Evolutionary conservation across 108 stramenopile genomes (phyloP), one percentile per base, ranked within the genome.

Genomic region (Nannochloropsis salina): DNA sequence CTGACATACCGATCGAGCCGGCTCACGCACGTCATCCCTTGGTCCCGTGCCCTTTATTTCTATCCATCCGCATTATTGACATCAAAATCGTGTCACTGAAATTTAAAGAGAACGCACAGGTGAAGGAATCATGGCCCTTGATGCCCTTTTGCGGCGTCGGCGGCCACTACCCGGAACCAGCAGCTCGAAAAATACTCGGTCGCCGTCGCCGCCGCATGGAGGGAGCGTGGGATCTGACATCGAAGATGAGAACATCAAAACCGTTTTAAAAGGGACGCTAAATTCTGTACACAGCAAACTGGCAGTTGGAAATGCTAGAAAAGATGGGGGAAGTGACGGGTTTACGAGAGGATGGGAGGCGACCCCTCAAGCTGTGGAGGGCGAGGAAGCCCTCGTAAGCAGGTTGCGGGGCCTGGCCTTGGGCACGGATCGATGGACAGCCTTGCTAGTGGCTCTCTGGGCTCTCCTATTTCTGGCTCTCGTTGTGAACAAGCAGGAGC

Each of bases 401-500:
- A 15, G 61, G 61, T 74, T 74, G 6, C 15, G 61, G 61, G 61
- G n/a, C 20, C n/a, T 74, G 61, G 8, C 61, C 20, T 4, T 74
- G 61, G 61, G 61, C 6, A 74, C 61, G n/a, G 61, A 74, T 74
- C 61, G 61, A n/a, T 74, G 61, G 61, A 74, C 61, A 8, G 61
- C 61, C 15, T n/a, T 74, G 4, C n/a, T 74, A n/a, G 61, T n/a
- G 61, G 61, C 61, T 15, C n/a, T 74, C 20, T 74, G 61, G 61
- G 61, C 61, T 74, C 61, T 74, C 3, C 61, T 74, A 0, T 74
- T 74, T n/a, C n/a, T 74, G 61, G 61, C 61, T 15, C 61, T 74
- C 61, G 61, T 74, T n/a, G 61, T 74, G 61, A 74, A 74, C 61
- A 74, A 74, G 61, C 61, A 74, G 61, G 61, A 74, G 2, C 61